phyloP scores from a whole-genome alignment of 139 green algal species.

The Coccomyxa sp. region DNA sequence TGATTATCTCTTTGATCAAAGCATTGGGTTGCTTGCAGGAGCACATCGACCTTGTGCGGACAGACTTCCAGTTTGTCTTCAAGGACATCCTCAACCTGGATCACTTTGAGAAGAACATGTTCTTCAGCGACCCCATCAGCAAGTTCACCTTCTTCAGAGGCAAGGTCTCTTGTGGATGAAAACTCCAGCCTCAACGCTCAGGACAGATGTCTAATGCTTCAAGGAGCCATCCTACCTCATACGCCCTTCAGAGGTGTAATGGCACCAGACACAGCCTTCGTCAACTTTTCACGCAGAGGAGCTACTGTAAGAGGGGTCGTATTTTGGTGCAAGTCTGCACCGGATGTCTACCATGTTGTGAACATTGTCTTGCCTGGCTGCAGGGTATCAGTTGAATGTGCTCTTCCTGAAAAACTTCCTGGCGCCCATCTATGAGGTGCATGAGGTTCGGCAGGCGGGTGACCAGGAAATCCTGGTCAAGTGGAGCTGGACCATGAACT shows the following conservation, averaged over 20 bases:
- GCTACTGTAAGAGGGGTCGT: no score
- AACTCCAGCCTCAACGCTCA: no score
- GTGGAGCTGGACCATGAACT: slow-evolving; percentile 30
- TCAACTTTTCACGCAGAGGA: no score
- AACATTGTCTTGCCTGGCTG: background rate
- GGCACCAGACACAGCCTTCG: no score
- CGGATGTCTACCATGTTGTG: background rate
- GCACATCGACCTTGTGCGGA: slow-evolving; percentile 17
- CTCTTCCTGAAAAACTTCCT: slow-evolving; percentile 19
- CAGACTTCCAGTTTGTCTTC: slow-evolving; percentile 20
- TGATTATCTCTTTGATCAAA: no score
- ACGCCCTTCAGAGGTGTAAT: no score
- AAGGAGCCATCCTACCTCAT: no score
- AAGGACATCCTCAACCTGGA: slow-evolving; percentile 19
- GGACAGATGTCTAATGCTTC: no score
- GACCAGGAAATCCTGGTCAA: slow-evolving; percentile 13
- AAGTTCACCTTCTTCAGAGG: slow-evolving; percentile 24
- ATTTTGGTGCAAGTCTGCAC: no score
- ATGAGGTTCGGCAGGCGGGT: slow-evolving; percentile 1
- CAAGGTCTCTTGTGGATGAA: no score
- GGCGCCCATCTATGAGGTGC: slow-evolving; percentile 22
- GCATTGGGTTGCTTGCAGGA: slow-evolving; percentile 9
- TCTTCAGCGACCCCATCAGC: slow-evolving; percentile 25
- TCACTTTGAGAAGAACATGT: slow-evolving; percentile 23
- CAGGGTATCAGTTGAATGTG: slow-evolving; percentile 19